phyloP scores from a whole-genome alignment of 2,329 filamentous ascomycete species.

The Colletotrichum gloeosporioides region DNA sequence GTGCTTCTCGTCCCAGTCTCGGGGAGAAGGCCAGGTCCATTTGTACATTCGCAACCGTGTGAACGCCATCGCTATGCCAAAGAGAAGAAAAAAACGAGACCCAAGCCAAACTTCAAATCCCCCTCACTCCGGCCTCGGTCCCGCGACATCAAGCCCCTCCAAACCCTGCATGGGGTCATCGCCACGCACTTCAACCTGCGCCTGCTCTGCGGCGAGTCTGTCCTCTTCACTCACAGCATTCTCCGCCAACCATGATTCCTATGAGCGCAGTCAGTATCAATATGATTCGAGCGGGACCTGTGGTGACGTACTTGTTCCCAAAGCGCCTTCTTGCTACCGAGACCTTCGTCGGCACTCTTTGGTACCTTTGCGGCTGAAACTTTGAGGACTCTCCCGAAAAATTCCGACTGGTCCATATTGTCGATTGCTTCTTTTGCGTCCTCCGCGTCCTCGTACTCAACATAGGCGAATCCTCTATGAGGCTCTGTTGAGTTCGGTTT shows the following conservation, averaged over 20 bases:
- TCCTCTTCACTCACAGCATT: constrained; percentile 87
- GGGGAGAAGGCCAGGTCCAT: neutral
- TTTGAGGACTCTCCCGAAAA: constrained; percentile 91
- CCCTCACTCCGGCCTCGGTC: constrained; percentile 77
- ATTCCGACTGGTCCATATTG: constrained; percentile 98
- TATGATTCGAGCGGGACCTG: neutral
- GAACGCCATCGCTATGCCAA: constrained; percentile 54
- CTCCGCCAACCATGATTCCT: constrained; percentile 95
- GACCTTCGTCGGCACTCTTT: constrained; percentile 84
- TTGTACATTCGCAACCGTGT: constrained; percentile 21
- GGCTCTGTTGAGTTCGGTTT: constrained; percentile 76
- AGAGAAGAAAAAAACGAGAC: constrained; percentile 18
- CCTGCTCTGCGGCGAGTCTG: constrained; percentile 61
- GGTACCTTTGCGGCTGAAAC: constrained; percentile 91
- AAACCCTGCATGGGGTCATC: constrained; percentile 96
- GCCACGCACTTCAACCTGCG: constrained; percentile 56
- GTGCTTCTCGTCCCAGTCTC: neutral
- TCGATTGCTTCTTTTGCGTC: constrained; percentile 96
- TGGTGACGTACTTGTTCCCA: constrained; percentile 85
- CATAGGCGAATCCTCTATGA: constrained; percentile 94
- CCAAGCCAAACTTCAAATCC: constrained; percentile 23
- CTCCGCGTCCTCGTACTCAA: constrained; percentile 85
- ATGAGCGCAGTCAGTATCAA: constrained; percentile 13
- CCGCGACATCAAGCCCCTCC: constrained; percentile 91
- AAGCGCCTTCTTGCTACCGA: constrained; percentile 91